phyloP scores from a whole-genome alignment of 2,329 filamentous ascomycete species.

The Aspergillus arachidicola region DNA sequence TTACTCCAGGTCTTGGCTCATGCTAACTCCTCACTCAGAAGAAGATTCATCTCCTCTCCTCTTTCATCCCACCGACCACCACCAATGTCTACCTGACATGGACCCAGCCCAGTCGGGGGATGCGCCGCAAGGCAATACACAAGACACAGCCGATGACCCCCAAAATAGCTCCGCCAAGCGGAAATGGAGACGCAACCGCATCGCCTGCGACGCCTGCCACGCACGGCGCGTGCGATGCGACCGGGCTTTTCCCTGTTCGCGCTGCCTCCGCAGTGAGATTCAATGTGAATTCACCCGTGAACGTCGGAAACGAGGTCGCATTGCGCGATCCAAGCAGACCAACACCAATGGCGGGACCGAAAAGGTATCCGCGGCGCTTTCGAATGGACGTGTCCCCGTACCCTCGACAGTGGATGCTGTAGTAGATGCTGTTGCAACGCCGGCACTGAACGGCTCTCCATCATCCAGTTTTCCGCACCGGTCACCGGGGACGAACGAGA shows the following conservation, averaged over 20 bases:
- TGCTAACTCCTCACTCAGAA: neutral
- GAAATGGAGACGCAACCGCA: constrained; percentile 41
- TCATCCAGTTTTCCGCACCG: constrained; percentile 26
- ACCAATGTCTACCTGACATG: constrained; percentile 36
- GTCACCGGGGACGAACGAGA: constrained; percentile 33
- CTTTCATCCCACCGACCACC: neutral
- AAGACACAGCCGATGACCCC: constrained; percentile 17
- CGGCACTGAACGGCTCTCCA: constrained; percentile 26
- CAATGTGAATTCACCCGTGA: constrained; percentile 85
- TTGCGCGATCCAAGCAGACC: constrained; percentile 72
- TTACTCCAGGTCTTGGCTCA: neutral
- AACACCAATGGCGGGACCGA: constrained; percentile 15
- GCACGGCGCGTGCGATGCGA: constrained; percentile 92
- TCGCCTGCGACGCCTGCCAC: constrained; percentile 92
- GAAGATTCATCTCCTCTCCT: neutral
- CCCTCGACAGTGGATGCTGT: constrained; percentile 11
- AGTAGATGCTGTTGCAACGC: constrained; percentile 19
- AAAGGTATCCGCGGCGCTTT: constrained; percentile 6
- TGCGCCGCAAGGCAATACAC: constrained; percentile 19
- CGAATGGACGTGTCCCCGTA: neutral
- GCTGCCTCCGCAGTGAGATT: constrained; percentile 74
- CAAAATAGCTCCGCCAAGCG: constrained; percentile 30
- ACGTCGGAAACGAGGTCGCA: constrained; percentile 91
- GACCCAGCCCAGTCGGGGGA: constrained; percentile 34
- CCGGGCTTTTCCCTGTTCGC: constrained; percentile 85